These are phyloP conservation scores for Fusarium sp. DNA, from an alignment of 2,329 filamentous ascomycete genomes.

Conservation along the genomic window DNA sequence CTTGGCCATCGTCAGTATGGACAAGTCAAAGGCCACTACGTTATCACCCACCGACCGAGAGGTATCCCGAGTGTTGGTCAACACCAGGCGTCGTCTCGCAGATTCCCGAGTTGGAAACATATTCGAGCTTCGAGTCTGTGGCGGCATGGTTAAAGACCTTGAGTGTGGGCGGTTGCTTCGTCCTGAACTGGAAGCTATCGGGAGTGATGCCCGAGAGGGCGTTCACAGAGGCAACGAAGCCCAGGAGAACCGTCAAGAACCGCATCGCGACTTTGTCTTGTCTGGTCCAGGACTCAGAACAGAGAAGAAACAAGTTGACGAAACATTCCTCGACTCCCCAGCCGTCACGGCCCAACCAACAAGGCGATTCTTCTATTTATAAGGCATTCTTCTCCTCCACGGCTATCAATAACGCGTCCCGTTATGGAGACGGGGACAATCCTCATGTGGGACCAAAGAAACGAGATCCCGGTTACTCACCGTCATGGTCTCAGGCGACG, in stretches of 20 bases:
- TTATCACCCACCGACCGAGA: constrained; percentile 62
- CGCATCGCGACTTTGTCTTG: constrained; percentile 24
- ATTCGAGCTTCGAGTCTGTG: constrained; percentile 39
- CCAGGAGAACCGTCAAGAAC: constrained; percentile 34
- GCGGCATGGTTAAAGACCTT: constrained; percentile 34
- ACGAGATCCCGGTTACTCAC: constrained; percentile 27
- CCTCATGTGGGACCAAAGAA: constrained; percentile 24
- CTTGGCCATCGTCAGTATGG: constrained; percentile 44
- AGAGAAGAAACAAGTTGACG: background rate
- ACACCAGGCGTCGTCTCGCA: constrained; percentile 68
- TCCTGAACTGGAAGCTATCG: constrained; percentile 34
- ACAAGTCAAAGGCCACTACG: background rate
- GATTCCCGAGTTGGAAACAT: constrained; percentile 55
- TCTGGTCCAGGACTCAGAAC: background rate
- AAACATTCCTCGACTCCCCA: background rate
- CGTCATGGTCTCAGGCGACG: constrained; percentile 19
- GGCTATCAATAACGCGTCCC: background rate
- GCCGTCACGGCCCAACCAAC: background rate
- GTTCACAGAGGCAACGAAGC: constrained; percentile 25
- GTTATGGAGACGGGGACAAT: background rate
- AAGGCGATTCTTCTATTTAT: constrained; percentile 19
- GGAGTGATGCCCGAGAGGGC: constrained; percentile 34
- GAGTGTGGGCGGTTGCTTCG: constrained; percentile 16
- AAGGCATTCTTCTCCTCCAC: background rate
- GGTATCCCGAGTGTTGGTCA: constrained; percentile 75